Percentiles rank a stretch among this genome's conserved stretches.
phyloP scores from a whole-genome alignment of 176 grass and related monocot species.

The Bonia amplexicaulis region DNA sequence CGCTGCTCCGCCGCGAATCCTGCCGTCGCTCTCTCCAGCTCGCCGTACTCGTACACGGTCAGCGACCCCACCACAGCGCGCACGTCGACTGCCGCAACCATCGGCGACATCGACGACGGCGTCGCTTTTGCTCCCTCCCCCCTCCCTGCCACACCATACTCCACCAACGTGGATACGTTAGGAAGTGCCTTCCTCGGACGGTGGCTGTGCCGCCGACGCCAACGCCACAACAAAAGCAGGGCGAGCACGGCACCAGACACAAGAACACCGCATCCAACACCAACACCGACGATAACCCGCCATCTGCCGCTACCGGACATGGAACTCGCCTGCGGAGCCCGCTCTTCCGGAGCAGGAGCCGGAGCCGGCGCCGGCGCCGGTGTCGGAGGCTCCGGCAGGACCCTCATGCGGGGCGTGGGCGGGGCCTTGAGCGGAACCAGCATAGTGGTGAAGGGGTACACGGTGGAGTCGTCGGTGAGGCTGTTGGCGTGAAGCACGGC shows the following conservation, averaged over 20 bases:
- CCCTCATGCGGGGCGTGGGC: slow-evolving; percentile 49
- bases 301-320: neutral
- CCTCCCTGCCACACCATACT: slow-evolving; percentile 31
- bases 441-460: slow-evolving; percentile 79
- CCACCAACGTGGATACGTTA: slow-evolving; percentile 12
- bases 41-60: slow-evolving; percentile 56
- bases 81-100: slow-evolving; percentile 34
- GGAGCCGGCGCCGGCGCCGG: slow-evolving; percentile 20
- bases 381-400: slow-evolving; percentile 29
- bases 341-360: neutral
- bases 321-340: neutral
- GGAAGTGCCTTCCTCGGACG: neutral
- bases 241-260: slow-evolving; percentile 17
- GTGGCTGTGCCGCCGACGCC: neutral
- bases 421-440: slow-evolving; percentile 58
- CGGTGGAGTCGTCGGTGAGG: slow-evolving; percentile 16
- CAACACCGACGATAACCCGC: slow-evolving; percentile 48
- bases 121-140: neutral
- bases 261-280: slow-evolving; percentile 39
- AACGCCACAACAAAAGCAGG: slow-evolving; percentile 18
- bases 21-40: slow-evolving; percentile 60
- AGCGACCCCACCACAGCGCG: slow-evolving; percentile 53
- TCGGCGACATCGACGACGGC: neutral
- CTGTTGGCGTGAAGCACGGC: slow-evolving; percentile 51
- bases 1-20: slow-evolving; percentile 49